These are phyloP conservation scores for Cladophialophora yegresii DNA, from an alignment of 2,329 filamentous ascomycete genomes.

Conservation along the genomic window DNA sequence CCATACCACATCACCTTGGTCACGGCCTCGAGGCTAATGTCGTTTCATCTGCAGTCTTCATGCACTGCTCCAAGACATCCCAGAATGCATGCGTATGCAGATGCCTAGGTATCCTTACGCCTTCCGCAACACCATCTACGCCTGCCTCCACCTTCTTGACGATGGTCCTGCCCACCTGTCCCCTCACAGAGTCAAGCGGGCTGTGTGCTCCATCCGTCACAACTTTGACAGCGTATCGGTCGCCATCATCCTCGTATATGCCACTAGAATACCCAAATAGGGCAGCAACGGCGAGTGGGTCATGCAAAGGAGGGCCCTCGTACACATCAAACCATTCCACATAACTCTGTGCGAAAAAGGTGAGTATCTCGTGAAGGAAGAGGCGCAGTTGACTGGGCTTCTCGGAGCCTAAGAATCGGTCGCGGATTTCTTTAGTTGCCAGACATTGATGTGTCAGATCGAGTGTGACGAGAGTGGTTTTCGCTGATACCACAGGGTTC, in stretches of 20 bases:
- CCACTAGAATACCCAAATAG: constrained; percentile 64
- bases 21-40: too few relatives aligned
- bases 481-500: constrained; percentile 66
- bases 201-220: constrained; percentile 22
- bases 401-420: constrained; percentile 62
- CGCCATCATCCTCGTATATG: constrained; percentile 54
- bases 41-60: constrained; percentile 67
- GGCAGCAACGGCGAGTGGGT: constrained; percentile 83
- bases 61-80: constrained; percentile 71
- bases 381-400: constrained; percentile 60
- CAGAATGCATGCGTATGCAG: constrained; percentile 77
- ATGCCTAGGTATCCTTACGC: constrained; percentile 75
- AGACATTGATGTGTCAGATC: constrained; percentile 89
- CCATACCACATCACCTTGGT: too few relatives aligned
- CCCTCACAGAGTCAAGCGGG: constrained; percentile 18
- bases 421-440: constrained; percentile 70
- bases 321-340: constrained; percentile 75
- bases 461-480: constrained; percentile 78
- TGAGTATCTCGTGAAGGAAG: constrained; percentile 82
- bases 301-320: constrained; percentile 82
- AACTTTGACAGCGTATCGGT: constrained; percentile 52
- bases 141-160: constrained; percentile 42
- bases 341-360: constrained; percentile 88
- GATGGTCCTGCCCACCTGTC: constrained; percentile 19
- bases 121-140: constrained; percentile 42